These are phyloP conservation scores for Coemansia erecta DNA, from an alignment of 192 early-diverging fungal genomes.

Conservation along the genomic window DNA sequence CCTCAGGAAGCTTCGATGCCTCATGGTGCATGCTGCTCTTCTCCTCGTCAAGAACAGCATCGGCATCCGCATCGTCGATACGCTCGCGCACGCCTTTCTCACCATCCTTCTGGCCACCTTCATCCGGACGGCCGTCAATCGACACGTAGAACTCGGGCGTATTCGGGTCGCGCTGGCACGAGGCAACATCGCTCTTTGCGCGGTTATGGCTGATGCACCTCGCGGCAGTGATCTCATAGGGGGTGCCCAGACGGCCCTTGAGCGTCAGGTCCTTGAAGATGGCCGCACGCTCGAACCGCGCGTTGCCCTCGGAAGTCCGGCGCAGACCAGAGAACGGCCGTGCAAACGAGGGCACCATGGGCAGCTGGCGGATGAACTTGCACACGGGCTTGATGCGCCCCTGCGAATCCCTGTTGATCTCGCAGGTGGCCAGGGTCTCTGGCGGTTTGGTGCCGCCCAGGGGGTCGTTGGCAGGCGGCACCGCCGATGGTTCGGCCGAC, in stretches of 20 bases:
- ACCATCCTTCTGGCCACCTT: constrained; percentile 1
- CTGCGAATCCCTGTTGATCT: constrained; percentile 35
- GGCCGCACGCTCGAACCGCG: constrained; percentile 34
- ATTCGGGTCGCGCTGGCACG: constrained; percentile 46
- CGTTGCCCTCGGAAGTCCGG: constrained; percentile 29
- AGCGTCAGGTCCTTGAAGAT: constrained; percentile 42
- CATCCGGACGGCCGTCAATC: constrained; percentile 27
- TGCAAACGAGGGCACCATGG: constrained; percentile 38
- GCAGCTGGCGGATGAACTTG: constrained; percentile 43
- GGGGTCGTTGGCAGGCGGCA: constrained; percentile 17
- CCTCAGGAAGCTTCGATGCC: constrained; percentile 24
- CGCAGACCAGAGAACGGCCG: constrained; percentile 39
- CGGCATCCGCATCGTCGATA: constrained; percentile 3
- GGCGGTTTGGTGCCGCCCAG: constrained; percentile 27
- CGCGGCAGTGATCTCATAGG: constrained; percentile 30
- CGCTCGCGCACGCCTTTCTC: constrained; percentile 7
- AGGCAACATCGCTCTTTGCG: constrained; percentile 21
- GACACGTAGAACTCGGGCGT: constrained; percentile 43
- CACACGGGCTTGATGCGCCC: constrained; percentile 42
- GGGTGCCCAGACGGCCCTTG: constrained; percentile 24
- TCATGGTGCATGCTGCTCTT: constrained; percentile 23
- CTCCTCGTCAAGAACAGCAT: constrained; percentile 16
- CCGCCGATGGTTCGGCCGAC: not conserved
- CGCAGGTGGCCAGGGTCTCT: constrained; percentile 46
- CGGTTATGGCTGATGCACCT: constrained; percentile 36